A percentile compares a stretch with the other conserved stretches of the same genome.
phyloP scores from a whole-genome alignment of 2,329 filamentous ascomycete genomes.

The Alternaria angustiovoidea region DNA sequence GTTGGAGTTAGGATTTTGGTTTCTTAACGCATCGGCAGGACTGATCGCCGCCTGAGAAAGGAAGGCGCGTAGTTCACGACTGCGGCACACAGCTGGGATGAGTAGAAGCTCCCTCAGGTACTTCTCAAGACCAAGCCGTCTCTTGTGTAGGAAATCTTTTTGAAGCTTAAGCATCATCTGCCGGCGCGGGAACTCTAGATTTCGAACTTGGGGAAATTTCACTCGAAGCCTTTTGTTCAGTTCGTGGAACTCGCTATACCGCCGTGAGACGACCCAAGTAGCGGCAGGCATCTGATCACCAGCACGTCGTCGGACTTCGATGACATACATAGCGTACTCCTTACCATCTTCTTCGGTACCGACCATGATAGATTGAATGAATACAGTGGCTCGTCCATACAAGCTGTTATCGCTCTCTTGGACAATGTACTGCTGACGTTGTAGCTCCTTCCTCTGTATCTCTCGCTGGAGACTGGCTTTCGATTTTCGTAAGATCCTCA shows the following conservation, averaged over 20 bases:
- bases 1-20: conserved; percentile 66
- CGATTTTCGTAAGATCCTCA: conserved; percentile 91
- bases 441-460: conserved; percentile 91
- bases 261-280: conserved; percentile 87
- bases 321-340: conserved; percentile 91
- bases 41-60: conserved; percentile 86
- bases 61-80: conserved; percentile 89
- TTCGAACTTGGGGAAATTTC: conserved; percentile 85
- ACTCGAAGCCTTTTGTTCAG: conserved; percentile 87
- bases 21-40: conserved; percentile 66
- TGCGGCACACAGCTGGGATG: conserved; percentile 92
- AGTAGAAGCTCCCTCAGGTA: conserved; percentile 82
- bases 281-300: conserved; percentile 98
- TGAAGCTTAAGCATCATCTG: conserved; percentile 97
- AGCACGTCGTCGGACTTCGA: conserved; percentile 89
- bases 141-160: conserved; percentile 92
- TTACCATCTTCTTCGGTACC: conserved; percentile 90
- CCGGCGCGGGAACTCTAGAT: conserved; percentile 89
- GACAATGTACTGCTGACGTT: conserved; percentile 94
- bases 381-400: conserved; percentile 88
- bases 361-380: conserved; percentile 91
- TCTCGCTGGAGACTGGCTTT: conserved; percentile 93
- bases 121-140: conserved; percentile 80
- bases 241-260: conserved; percentile 97
- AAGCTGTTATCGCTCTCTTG: conserved; percentile 98